Conservation (phyloP, 2,329 filamentous ascomycete genomes). For the Hypoxylon sp. region DNA sequence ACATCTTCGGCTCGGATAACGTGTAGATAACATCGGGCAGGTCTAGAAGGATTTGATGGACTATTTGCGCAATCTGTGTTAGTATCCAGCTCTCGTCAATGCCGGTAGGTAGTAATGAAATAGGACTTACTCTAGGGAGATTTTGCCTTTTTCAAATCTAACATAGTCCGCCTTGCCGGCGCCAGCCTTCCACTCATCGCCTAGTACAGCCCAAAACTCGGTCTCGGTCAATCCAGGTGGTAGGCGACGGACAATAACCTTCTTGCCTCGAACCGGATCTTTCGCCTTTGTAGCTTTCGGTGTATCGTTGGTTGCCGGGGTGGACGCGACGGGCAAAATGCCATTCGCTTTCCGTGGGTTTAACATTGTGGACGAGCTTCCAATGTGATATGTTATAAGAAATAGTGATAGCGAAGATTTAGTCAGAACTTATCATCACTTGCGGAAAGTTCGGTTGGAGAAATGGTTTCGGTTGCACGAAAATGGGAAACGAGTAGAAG, state of each 20-base stretch:
- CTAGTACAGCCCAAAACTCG: conserved; percentile 78
- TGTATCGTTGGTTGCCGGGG: conserved; percentile 53
- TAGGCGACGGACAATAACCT: conserved; percentile 84
- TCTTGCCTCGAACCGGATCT: conserved; percentile 71
- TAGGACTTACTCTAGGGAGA: conserved; percentile 78
- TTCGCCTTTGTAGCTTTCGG: conserved; percentile 58
- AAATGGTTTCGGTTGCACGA: no score
- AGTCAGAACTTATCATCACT: no score
- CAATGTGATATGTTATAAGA: no score
- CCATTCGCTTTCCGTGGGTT: conserved; percentile 58
- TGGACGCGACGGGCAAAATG: conserved; percentile 58
- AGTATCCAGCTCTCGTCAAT: conserved; percentile 2
- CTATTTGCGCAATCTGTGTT: conserved; percentile 57
- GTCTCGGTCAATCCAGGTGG: conserved; percentile 83
- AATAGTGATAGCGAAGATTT: no score
- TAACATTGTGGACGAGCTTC: no score
- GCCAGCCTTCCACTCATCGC: conserved; percentile 82
- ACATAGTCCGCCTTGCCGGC: conserved; percentile 87
- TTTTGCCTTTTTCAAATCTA: conserved; percentile 71
- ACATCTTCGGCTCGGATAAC: conserved; percentile 77
- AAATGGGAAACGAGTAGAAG: no score
- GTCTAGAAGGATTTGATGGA: conserved; percentile 83
- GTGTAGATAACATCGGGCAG: conserved; percentile 83
- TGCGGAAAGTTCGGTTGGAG: no score
- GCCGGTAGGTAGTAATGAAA: conserved; percentile 18